phyloP scores from a whole-genome alignment of 2,329 filamentous ascomycete species.

The Calonectria ilicicola region DNA sequence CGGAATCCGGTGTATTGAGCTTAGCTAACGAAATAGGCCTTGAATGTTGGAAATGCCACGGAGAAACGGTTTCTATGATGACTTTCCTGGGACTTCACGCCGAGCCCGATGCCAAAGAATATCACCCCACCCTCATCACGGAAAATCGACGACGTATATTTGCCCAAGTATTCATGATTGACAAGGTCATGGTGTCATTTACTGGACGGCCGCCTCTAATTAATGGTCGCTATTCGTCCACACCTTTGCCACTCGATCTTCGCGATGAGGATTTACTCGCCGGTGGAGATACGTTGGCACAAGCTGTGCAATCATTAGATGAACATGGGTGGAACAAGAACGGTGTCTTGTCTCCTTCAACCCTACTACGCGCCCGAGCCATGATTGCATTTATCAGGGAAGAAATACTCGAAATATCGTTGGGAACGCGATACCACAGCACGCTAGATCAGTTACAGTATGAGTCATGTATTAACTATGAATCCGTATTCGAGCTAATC shows the following conservation, averaged over 20 bases:
- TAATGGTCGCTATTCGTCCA: conserved; percentile 7
- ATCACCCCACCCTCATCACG: conserved; percentile 48
- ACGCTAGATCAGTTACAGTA: conserved; percentile 38
- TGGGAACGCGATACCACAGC: conserved; percentile 48
- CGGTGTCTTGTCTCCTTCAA: conserved; percentile 53
- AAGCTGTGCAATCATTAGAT: neutral
- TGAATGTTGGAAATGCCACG: conserved; percentile 51
- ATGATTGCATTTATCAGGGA: conserved; percentile 65
- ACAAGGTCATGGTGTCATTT: conserved; percentile 54
- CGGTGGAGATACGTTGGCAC: neutral
- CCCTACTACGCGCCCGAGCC: conserved; percentile 58
- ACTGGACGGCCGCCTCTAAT: conserved; percentile 55
- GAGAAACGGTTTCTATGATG: conserved; percentile 50
- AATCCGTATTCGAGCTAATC: conserved; percentile 1
- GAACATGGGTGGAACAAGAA: conserved; percentile 8
- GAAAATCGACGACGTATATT: conserved; percentile 50
- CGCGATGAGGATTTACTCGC: conserved; percentile 8
- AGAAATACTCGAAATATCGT: conserved; percentile 69
- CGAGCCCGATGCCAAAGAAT: conserved; percentile 36
- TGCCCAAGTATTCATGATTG: conserved; percentile 47
- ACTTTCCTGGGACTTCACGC: conserved; percentile 53
- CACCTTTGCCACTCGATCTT: conserved; percentile 14
- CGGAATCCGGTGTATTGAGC: accelerated
- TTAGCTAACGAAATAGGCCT: conserved; percentile 43
- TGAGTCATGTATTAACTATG: neutral